Evolutionary conservation across 495 filamentous ascomycete species (phyloP), one percentile per base, ranked within the genome.

Genomic region (Bathelium albidoporum): DNA sequence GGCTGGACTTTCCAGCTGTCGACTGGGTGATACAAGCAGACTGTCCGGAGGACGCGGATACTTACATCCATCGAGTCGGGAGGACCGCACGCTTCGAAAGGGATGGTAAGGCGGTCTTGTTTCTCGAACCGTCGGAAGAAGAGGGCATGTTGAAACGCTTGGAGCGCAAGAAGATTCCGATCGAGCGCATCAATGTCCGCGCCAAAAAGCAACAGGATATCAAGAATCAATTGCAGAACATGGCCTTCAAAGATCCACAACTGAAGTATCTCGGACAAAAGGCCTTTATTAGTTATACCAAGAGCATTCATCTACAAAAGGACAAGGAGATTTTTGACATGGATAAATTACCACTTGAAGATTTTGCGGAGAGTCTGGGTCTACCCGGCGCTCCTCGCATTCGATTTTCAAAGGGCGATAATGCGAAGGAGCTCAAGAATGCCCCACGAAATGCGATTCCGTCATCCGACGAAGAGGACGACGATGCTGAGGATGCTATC

Each of bases 1-100:
- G 94, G 61, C 80, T 98, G 10, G 94, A 98, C 72, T 97, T 98
- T 72, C 94, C 94, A 0, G 89, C 91, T 14, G 92, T 98, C 1
- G 94, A 97, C 73, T 98, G 94, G 91, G 94, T 98, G 11, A 86
- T 97, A 53, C 94, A 98, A 70, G 74, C 90, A 31, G 94, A 98
- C 73, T 95, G 90, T 65, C 94, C 94, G 0, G 94, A 98, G 74
- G 94, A 98, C 74, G 88, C 88, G 0, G 94, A 96, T 65, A 97
- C 94, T 0, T 98, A 98, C 66, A 98, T 98, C 66, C 94, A 98
- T 73, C 86, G 94, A 59, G 95, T 97, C 14, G 94, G 94, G 18
- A 85, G 94, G 18, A 99, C 94, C 28, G 94, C 94, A 1, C 84
- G 94, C n/a, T 96, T 91, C 72, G 89, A 97, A 65, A 87, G 87